Percentiles rank a stretch among this genome's conserved stretches.
Evolutionary conservation across 345 rosid genomes (phyloP).

Genomic region (Pugionium dolabratum): DNA sequence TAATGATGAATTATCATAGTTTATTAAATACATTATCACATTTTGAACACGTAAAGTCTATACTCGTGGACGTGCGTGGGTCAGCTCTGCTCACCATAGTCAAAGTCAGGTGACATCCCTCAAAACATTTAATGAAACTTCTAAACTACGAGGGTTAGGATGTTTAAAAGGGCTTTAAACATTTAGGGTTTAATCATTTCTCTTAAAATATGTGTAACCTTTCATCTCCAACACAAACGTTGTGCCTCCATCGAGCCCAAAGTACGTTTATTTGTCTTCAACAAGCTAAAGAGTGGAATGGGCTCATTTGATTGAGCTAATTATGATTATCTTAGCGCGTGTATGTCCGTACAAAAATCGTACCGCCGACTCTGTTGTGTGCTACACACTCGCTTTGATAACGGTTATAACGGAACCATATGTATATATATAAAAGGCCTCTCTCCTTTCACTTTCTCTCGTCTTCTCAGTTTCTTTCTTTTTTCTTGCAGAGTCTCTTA

Average conservation of each 20-base stretch:
- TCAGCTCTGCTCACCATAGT: too few species aligned
- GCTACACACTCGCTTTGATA: conserved; percentile 33
- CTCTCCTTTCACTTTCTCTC: conserved; percentile 16
- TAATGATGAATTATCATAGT: too few species aligned
- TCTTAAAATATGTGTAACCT: too few species aligned
- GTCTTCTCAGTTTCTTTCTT: background rate
- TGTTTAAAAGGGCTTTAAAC: too few species aligned
- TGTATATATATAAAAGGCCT: background rate
- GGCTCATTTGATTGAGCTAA: too few species aligned
- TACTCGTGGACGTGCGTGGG: too few species aligned
- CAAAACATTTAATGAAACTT: too few species aligned
- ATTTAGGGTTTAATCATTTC: too few species aligned
- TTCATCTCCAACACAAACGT: conserved; percentile 10
- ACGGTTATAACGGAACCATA: conserved; percentile 38
- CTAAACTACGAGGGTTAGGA: too few species aligned
- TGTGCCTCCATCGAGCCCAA: conserved; percentile 21
- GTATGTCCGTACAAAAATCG: conserved; percentile 30
- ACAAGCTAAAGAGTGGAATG: background rate
- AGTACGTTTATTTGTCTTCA: conserved; percentile 35
- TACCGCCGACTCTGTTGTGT: conserved; percentile 24
- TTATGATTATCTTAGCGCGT: conserved; percentile 16
- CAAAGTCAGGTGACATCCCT: too few species aligned
- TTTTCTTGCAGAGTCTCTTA: conserved; percentile 1
- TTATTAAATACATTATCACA: too few species aligned
- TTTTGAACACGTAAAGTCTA: too few species aligned